A percentile compares a stretch with the other conserved stretches of the same genome.
phyloP scores from a whole-genome alignment of 139 green algal genomes.

The Pedinophyceae sp. region DNA sequence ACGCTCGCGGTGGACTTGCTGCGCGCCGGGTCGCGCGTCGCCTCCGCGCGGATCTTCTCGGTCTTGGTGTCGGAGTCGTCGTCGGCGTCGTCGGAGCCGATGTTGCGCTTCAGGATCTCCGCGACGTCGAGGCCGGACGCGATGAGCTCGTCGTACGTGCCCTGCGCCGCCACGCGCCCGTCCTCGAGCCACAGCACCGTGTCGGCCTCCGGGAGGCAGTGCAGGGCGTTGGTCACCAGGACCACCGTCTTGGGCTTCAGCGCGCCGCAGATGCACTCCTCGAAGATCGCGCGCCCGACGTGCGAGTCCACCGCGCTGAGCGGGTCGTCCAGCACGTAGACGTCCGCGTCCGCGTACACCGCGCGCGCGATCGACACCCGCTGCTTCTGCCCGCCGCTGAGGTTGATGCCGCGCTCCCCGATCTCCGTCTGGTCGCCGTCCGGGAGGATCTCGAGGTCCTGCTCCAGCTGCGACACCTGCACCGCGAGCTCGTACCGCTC shows the following conservation, averaged over 20 bases:
- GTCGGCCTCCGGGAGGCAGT: conserved; percentile 54
- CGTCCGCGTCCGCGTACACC: conserved; percentile 53
- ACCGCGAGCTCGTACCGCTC: conserved; percentile 9
- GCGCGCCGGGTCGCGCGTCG: background rate
- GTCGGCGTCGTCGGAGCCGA: too few relatives aligned
- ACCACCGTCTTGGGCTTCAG: conserved; percentile 45
- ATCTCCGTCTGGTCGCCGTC: conserved; percentile 79
- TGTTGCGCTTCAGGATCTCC: too few relatives aligned
- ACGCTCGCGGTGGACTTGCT: too few relatives aligned
- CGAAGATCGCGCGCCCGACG: conserved; percentile 69
- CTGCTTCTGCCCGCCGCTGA: conserved; percentile 84
- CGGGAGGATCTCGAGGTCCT: conserved; percentile 36
- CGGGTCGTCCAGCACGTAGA: conserved; percentile 88
- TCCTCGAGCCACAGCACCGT: conserved; percentile 54
- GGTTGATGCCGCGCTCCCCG: conserved; percentile 80
- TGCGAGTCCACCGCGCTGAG: conserved; percentile 82
- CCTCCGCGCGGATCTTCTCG: background rate
- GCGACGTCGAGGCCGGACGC: too few relatives aligned
- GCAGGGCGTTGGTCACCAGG: conserved; percentile 78
- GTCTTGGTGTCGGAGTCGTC: too few relatives aligned
- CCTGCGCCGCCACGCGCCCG: conserved; percentile 23
- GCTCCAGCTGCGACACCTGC: conserved; percentile 10
- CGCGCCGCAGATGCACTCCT: conserved; percentile 40
- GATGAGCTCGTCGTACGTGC: too few relatives aligned
- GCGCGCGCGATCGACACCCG: conserved; percentile 30